Percentiles rank a stretch among this genome's conserved stretches.
phyloP scores from a whole-genome alignment of 192 early-diverging fungal genomes.

The Funneliformis mosseae region DNA sequence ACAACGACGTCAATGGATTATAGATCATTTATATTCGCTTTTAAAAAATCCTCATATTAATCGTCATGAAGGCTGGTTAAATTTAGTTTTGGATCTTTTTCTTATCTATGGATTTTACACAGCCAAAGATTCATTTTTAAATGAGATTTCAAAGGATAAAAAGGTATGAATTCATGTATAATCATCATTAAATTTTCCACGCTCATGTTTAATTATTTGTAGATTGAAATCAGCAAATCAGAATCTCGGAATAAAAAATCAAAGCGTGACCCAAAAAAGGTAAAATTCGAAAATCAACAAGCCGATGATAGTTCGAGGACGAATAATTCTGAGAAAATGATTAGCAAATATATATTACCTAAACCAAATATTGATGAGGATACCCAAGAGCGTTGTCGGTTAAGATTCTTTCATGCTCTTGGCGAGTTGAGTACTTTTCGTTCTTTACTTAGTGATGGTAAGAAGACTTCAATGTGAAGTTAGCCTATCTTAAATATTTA shows the following conservation, averaged over 20 bases:
- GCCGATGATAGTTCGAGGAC: neutral
- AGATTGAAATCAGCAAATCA: neutral
- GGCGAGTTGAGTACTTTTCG: conserved; percentile 67
- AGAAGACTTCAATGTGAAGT: too few relatives aligned
- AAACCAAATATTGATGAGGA: conserved; percentile 59
- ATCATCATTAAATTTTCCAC: neutral
- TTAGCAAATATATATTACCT: conserved; percentile 32
- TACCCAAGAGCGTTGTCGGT: conserved; percentile 62
- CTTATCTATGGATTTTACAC: conserved; percentile 75
- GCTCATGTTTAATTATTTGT: neutral
- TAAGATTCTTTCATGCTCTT: conserved; percentile 64
- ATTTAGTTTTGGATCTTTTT: conserved; percentile 66
- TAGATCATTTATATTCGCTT: conserved; percentile 81
- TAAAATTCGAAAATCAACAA: conserved; percentile 6
- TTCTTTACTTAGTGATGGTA: conserved; percentile 40
- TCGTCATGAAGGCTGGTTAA: conserved; percentile 76
- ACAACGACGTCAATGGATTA: conserved; percentile 71
- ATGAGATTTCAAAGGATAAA: conserved; percentile 46
- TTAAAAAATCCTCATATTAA: conserved; percentile 73
- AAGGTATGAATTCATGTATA: conserved; percentile 32
- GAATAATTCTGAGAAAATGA: neutral
- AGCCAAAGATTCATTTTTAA: conserved; percentile 41
- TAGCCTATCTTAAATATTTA: neutral
- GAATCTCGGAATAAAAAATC: neutral
- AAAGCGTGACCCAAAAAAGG: neutral